Conservation (phyloP, 2,329 filamentous ascomycete genomes). For the Fusarium compactum region DNA sequence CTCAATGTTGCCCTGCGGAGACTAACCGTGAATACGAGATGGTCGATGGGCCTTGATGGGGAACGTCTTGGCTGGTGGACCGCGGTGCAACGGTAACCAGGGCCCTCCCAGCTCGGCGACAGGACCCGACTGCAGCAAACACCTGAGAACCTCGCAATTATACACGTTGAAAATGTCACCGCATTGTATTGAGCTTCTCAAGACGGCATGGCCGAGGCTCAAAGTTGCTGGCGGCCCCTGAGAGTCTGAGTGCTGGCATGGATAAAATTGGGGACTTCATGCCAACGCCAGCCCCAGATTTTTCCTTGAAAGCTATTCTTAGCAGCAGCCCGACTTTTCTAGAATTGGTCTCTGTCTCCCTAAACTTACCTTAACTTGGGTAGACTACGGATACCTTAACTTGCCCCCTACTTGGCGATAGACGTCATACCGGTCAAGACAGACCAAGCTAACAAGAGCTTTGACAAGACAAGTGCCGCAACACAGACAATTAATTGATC, state of each 20-base stretch:
- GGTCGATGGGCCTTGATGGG: neutral
- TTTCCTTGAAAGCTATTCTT: slow-evolving; percentile 4
- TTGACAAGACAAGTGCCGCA: neutral
- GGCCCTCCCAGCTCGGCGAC: neutral
- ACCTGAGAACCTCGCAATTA: neutral
- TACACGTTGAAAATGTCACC: neutral
- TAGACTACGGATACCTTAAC: neutral
- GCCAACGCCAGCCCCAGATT: slow-evolving; percentile 1
- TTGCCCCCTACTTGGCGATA: neutral
- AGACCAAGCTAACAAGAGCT: neutral
- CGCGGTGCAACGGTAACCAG: neutral
- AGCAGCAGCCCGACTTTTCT: slow-evolving; percentile 14
- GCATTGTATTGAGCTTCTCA: slow-evolving; percentile 1
- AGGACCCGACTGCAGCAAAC: neutral
- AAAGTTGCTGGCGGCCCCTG: neutral
- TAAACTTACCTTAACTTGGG: neutral
- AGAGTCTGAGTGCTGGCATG: neutral
- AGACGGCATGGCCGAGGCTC: slow-evolving; percentile 1
- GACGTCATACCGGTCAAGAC: slow-evolving; percentile 17
- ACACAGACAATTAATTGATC: neutral
- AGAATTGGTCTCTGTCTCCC: slow-evolving; percentile 2
- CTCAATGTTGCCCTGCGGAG: neutral
- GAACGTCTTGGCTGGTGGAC: neutral
- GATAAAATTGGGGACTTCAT: slow-evolving; percentile 14
- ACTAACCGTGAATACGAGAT: slow-evolving; percentile 1